These are phyloP conservation scores for Geotrichum cucujoidarum DNA, from an alignment of 1,139 yeast species.

Conservation along the genomic window DNA sequence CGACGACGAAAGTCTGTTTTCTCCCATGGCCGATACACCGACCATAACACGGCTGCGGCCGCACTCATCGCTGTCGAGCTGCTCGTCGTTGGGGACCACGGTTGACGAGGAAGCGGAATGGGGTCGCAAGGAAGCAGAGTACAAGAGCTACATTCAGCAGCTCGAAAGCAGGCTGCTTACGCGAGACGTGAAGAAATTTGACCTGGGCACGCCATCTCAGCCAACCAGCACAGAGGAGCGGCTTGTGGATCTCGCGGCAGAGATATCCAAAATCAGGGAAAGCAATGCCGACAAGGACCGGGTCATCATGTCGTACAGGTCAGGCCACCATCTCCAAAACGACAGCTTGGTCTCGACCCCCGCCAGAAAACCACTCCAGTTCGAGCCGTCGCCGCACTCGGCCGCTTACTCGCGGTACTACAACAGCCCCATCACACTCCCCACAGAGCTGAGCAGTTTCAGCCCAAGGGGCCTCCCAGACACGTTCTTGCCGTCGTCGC, in stretches of 20 bases:
- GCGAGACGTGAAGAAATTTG: conserved; percentile 28
- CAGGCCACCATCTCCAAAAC: conserved; percentile 21
- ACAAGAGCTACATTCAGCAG: conserved; percentile 56
- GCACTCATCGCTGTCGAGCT: conserved; percentile 1
- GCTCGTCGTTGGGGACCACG: not conserved
- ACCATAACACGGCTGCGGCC: not conserved
- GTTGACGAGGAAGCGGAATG: conserved; percentile 32
- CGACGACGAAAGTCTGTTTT: conserved; percentile 19
- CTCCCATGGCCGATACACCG: not conserved
- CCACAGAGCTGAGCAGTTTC: no score
- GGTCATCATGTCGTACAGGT: conserved; percentile 59
- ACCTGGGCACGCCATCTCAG: not conserved
- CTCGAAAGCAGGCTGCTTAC: conserved; percentile 54
- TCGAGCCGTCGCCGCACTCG: not conserved
- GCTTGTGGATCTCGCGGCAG: conserved; percentile 62
- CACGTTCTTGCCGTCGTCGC: no score
- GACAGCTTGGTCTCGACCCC: conserved; percentile 17
- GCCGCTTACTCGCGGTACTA: conserved; percentile 7
- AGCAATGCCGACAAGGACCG: conserved; percentile 65
- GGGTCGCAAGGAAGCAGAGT: conserved; percentile 51
- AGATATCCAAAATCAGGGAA: conserved; percentile 58
- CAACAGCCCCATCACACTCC: no score
- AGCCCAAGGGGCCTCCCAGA: no score
- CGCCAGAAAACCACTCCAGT: not conserved
- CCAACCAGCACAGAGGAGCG: conserved; percentile 21